phyloP scores from a whole-genome alignment of 2,329 filamentous ascomycete genomes.

The Venturia aucupariae region DNA sequence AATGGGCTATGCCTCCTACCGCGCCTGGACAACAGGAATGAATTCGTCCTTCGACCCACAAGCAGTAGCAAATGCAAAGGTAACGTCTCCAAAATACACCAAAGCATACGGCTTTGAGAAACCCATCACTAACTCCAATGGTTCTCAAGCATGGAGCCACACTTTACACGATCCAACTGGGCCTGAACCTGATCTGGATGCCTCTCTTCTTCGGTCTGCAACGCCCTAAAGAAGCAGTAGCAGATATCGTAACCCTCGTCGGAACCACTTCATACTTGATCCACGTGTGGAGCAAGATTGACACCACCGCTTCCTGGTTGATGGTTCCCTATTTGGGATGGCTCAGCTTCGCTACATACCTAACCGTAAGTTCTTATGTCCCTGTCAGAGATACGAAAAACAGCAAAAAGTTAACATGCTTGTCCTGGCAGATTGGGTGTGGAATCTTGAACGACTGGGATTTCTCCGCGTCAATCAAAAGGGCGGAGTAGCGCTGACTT shows the following conservation, averaged over 20 bases:
- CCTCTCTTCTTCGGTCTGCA: conserved; percentile 81
- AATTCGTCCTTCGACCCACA: conserved; percentile 43
- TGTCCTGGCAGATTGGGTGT: conserved; percentile 23
- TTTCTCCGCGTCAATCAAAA: conserved; percentile 19
- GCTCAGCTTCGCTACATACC: conserved; percentile 80
- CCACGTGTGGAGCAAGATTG: conserved; percentile 66
- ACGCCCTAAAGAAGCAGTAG: conserved; percentile 62
- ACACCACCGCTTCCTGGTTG: conserved; percentile 61
- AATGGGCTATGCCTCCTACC: conserved; percentile 86
- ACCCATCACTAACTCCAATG: neutral
- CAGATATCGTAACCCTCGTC: conserved; percentile 63
- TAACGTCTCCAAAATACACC: conserved; percentile 17
- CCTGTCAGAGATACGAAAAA: neutral
- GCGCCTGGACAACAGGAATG: conserved; percentile 57
- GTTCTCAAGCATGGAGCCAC: conserved; percentile 51
- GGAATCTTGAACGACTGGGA: conserved; percentile 34
- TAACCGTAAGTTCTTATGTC: conserved; percentile 47
- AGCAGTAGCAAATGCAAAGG: conserved; percentile 43
- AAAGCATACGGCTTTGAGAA: neutral
- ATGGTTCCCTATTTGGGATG: conserved; percentile 77
- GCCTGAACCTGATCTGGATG: conserved; percentile 81
- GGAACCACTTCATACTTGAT: conserved; percentile 66
- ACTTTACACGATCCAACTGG: conserved; percentile 78
- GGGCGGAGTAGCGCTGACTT: neutral
- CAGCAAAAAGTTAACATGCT: neutral